Base-by-base conservation (phyloP, 495 filamentous ascomycete genomes). In the Podospora pseudoanserina region DNA sequence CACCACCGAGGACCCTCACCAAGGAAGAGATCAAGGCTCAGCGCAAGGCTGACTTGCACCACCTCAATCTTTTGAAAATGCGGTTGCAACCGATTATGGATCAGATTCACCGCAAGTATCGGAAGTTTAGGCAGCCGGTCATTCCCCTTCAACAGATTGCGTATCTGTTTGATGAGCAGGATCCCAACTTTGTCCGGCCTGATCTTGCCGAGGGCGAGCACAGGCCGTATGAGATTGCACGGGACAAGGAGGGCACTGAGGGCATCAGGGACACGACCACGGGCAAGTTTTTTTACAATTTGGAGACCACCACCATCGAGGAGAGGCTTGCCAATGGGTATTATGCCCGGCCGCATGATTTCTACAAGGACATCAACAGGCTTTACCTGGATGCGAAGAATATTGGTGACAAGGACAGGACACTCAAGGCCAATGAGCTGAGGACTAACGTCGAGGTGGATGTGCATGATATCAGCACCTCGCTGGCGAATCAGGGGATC, bases 81-180 rank as follows among this genome's bases (percentile, higher is more conserved):
- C 84, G 89, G 27, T 87, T 99, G 64, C 93, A 97, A 77, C 91
- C 91, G 15, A 90, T 97, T 70, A 96, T 99, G 92, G 94, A 98
- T 69, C 90, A 96, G 78, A 91, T 97, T 67, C 91, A 95, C 71
- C 87, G 86, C 67, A 87, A 85, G 71, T 94, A 95, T 77, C 90
- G 90, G 75, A 90, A 89, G 67, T 97, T 98, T 81, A 85, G 92
- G 58, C 86, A 86, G 30, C 89, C 92, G 4, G 85, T 92, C 39
- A 88, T 99, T 72, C 89, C 91, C 19, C 85, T 92, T 58, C 79
- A 79, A 3, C 80, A 87, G 53, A 92, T 96, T 62, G 79, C 84
- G 32, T 96, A 97, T 74, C 83, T 98, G 7, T 90, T 89, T 71
- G 88, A 93, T 54, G 94, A 97, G 72, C 76, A 88, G 54, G 89